A percentile compares a stretch with the other conserved stretches of the same genome.
Evolutionary conservation across 108 stramenopile species (phyloP).

Genomic region (Fragilaria crotonensis): DNA sequence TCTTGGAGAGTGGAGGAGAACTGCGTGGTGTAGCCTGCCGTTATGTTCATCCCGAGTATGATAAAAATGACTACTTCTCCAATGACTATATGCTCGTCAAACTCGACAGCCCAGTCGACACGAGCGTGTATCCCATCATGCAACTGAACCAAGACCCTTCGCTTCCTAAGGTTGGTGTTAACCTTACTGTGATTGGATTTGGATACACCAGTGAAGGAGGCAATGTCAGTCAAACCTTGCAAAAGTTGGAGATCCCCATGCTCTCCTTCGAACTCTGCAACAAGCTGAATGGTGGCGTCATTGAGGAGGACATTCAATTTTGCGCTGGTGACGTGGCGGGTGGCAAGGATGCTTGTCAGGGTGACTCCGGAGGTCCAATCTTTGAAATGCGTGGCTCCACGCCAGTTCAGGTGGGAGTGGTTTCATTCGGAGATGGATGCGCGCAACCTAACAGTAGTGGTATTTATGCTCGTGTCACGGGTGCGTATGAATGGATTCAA

Average conservation of each 20-base stretch:
- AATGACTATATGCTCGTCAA: constrained; percentile 2
- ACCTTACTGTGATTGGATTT: constrained; percentile 42
- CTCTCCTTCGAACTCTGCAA: constrained; percentile 11
- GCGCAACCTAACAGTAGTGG: constrained; percentile 22
- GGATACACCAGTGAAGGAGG: constrained; percentile 19
- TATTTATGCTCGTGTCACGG: constrained; percentile 48
- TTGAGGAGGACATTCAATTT: constrained; percentile 24
- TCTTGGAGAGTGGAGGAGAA: neutral
- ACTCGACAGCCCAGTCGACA: neutral
- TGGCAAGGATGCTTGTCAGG: constrained; percentile 46
- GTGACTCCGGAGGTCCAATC: constrained; percentile 44
- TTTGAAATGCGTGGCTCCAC: constrained; percentile 5
- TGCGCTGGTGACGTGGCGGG: constrained; percentile 24
- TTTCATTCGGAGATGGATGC: constrained; percentile 30
- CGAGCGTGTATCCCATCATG: neutral
- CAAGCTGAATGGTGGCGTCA: constrained; percentile 9
- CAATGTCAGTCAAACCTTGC: constrained; percentile 6
- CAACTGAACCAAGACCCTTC: constrained; percentile 23
- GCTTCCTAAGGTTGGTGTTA: constrained; percentile 17
- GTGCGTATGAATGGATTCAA: constrained; percentile 44
- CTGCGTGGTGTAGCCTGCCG: neutral
- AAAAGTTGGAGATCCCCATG: constrained; percentile 23
- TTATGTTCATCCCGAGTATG: neutral
- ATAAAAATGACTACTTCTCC: neutral
- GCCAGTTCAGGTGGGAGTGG: constrained; percentile 22